Percentiles rank a stretch among this genome's conserved stretches.
phyloP scores from a whole-genome alignment of 2,329 filamentous ascomycete species.

The Lachnellula hyalina region DNA sequence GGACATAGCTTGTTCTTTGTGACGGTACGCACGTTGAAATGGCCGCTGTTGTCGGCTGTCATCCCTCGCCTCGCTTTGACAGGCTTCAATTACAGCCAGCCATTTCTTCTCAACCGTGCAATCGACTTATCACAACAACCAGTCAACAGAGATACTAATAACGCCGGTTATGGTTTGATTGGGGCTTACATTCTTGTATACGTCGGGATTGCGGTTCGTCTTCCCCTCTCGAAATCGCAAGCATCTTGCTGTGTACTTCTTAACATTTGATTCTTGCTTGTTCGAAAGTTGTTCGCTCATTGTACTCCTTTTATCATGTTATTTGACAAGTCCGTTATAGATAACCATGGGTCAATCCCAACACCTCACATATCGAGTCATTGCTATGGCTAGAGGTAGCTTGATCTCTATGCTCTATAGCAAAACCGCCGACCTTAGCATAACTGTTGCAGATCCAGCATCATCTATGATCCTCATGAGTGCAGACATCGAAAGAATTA shows the following conservation, averaged over 20 bases:
- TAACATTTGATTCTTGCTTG: neutral
- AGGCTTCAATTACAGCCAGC: constrained; percentile 12
- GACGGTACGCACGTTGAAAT: constrained; percentile 2
- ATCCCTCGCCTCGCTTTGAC: constrained; percentile 15
- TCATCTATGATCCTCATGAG: constrained; percentile 40
- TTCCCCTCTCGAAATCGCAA: neutral
- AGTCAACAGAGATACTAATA: neutral
- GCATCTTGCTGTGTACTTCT: neutral
- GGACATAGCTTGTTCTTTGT: constrained; percentile 1
- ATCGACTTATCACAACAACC: constrained; percentile 4
- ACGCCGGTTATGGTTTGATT: constrained; percentile 9
- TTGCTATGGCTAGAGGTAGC: constrained; percentile 22
- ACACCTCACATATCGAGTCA: constrained; percentile 17
- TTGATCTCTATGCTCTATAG: constrained; percentile 25
- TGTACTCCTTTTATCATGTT: no score
- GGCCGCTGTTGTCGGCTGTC: constrained; percentile 8
- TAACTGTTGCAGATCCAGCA: constrained; percentile 17
- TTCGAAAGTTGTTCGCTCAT: no score
- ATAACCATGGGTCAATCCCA: constrained; percentile 12
- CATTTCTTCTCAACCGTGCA: constrained; percentile 9
- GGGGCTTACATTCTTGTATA: constrained; percentile 12
- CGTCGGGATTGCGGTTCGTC: constrained; percentile 9
- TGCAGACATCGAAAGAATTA: constrained; percentile 33
- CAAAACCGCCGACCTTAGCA: constrained; percentile 21
- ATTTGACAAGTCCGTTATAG: neutral